Evolutionary conservation across 768 basidiomycete genomes (phyloP).

Genomic region (Daedaleopsis sinensis): DNA sequence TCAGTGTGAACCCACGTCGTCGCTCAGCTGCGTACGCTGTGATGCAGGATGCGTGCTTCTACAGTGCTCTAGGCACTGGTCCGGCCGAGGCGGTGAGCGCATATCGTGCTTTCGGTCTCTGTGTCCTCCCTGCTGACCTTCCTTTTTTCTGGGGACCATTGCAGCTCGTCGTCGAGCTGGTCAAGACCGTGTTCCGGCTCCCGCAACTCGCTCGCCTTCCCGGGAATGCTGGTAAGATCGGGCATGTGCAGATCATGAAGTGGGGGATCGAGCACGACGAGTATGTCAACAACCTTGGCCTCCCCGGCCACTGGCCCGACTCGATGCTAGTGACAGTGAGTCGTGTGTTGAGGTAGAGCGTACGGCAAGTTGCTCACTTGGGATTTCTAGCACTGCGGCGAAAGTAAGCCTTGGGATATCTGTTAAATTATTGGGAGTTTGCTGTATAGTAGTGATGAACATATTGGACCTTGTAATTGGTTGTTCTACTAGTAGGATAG

Average conservation of each 20-base stretch:
- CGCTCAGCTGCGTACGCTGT: slow-evolving; percentile 33
- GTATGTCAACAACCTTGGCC: slow-evolving; percentile 29
- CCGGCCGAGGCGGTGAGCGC: slow-evolving; percentile 38
- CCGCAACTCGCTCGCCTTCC: slow-evolving; percentile 50
- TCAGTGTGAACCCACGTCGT: slow-evolving; percentile 42
- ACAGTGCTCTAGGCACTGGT: slow-evolving; percentile 40
- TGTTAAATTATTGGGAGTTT: no score
- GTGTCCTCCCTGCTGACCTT: no score
- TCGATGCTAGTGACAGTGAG: slow-evolving; percentile 23
- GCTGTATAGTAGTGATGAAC: no score
- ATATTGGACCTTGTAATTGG: no score
- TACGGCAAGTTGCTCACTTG: no score
- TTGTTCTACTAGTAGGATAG: no score
- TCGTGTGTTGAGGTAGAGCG: not conserved
- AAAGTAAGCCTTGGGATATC: no score
- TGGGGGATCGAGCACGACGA: slow-evolving; percentile 33
- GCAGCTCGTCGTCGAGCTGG: slow-evolving; percentile 40
- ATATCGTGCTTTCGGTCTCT: not conserved
- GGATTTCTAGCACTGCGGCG: no score
- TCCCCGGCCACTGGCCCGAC: slow-evolving; percentile 22
- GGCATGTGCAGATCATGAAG: slow-evolving; percentile 37
- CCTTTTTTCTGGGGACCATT: no score
- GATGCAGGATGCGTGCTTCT: slow-evolving; percentile 42
- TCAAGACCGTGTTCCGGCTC: slow-evolving; percentile 47
- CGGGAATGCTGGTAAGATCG: slow-evolving; percentile 45